A percentile compares a stretch with the other conserved stretches of the same genome.
Evolutionary conservation across 1,284 basidiomycete genomes (phyloP).

Genomic region (Ustilago xerochloae): DNA sequence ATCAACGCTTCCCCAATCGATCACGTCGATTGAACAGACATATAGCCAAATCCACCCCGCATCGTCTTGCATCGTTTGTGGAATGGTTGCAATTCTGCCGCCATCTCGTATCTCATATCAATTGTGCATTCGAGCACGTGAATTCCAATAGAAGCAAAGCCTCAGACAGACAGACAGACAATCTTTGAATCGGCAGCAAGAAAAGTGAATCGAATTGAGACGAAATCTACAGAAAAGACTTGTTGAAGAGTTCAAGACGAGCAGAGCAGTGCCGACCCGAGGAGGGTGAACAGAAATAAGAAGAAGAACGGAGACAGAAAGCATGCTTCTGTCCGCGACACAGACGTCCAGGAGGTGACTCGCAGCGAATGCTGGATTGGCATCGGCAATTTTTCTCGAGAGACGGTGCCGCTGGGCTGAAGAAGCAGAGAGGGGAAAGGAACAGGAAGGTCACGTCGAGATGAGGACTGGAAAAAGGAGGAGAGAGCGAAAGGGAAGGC

Average conservation of each 20-base stretch:
- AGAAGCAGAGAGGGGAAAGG: neutral
- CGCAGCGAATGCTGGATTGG: neutral
- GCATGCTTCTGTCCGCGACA: conserved; percentile 12
- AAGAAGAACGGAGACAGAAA: neutral
- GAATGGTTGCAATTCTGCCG: too few relatives aligned
- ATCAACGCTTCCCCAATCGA: neutral
- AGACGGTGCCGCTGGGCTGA: conserved; percentile 38
- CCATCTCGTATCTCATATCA: too few relatives aligned
- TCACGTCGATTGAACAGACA: neutral
- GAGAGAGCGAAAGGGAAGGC: neutral
- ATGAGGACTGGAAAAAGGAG: neutral
- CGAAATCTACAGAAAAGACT: too few relatives aligned
- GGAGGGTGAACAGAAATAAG: too few relatives aligned
- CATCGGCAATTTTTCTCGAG: conserved; percentile 8
- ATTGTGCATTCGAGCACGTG: too few relatives aligned
- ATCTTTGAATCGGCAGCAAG: too few relatives aligned
- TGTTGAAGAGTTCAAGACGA: too few relatives aligned
- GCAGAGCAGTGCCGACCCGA: too few relatives aligned
- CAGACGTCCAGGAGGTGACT: conserved; percentile 31
- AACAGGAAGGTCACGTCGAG: neutral
- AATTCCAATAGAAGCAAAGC: too few relatives aligned
- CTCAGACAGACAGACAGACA: too few relatives aligned
- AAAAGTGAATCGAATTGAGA: too few relatives aligned
- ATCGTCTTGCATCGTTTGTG: neutral
- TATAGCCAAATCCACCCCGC: too few relatives aligned